These are phyloP conservation scores for Rhizoclosmatium globosum DNA, from an alignment of 192 early-diverging fungal species.

Conservation along the genomic window DNA sequence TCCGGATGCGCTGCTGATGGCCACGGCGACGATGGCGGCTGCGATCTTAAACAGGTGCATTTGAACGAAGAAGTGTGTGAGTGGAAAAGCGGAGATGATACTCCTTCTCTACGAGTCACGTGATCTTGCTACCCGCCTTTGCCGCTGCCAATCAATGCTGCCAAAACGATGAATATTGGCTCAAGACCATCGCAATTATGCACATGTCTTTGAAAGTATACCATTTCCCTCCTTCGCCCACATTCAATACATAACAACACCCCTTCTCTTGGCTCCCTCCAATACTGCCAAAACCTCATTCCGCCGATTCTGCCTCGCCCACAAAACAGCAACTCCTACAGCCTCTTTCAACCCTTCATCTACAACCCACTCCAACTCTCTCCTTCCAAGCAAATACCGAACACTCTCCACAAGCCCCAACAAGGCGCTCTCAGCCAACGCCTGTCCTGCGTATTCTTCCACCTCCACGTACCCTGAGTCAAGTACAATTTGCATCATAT, in stretches of 20 bases:
- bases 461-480: background rate
- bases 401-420: constrained; percentile 2
- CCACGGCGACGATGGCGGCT: too few relatives aligned
- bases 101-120: too few relatives aligned
- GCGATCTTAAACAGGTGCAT: too few relatives aligned
- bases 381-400: background rate
- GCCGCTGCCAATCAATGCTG: too few relatives aligned
- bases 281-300: background rate
- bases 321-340: background rate
- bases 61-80: too few relatives aligned
- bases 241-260: too few relatives aligned
- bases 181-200: too few relatives aligned
- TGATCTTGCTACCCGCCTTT: too few relatives aligned
- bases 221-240: too few relatives aligned
- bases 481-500: background rate
- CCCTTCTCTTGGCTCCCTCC: background rate
- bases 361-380: background rate
- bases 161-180: too few relatives aligned
- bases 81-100: too few relatives aligned
- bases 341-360: background rate
- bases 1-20: background rate
- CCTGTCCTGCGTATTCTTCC: background rate
- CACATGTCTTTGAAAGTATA: too few relatives aligned
- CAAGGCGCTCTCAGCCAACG: background rate
- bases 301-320: background rate